phyloP scores from a whole-genome alignment of 345 rosid genomes.

The Fremontodendron californicum region DNA sequence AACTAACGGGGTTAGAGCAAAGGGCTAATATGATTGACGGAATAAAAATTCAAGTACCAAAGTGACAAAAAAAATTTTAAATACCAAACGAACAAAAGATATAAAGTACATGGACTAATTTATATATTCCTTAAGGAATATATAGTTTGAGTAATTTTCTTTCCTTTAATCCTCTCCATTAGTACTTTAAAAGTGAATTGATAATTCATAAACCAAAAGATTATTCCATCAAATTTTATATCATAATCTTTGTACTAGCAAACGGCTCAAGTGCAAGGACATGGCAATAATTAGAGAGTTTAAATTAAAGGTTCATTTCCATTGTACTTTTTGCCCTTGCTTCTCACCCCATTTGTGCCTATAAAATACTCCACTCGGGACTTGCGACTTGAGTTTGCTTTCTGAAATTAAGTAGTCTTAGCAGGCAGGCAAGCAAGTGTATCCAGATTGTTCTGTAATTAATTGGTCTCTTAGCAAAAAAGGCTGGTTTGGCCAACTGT shows the following conservation, averaged over 20 bases:
- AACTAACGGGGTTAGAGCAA: too few relatives aligned
- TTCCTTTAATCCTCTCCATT: constrained; percentile 2
- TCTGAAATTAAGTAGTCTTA: background rate
- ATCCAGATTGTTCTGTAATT: background rate
- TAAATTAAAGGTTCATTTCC: background rate
- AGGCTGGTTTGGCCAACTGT: background rate
- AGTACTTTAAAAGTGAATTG: background rate
- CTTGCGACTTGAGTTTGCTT: background rate
- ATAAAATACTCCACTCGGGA: background rate
- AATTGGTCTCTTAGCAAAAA: background rate
- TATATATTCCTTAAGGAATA: background rate
- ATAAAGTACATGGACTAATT: too few relatives aligned
- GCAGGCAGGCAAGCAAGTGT: background rate
- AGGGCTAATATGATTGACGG: too few relatives aligned
- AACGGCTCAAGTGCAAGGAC: background rate
- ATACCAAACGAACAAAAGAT: too few relatives aligned
- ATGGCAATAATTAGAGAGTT: background rate
- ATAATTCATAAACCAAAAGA: background rate
- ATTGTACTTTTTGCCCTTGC: background rate
- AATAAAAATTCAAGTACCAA: too few relatives aligned
- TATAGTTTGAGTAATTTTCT: constrained; percentile 9
- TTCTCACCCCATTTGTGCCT: background rate
- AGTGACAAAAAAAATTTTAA: background rate
- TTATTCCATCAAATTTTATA: background rate
- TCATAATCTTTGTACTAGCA: background rate